Evolutionary conservation across 352 stramenopile genomes (phyloP), one percentile per base, ranked within the genome.

Genomic region (Phytophthora lateralis): DNA sequence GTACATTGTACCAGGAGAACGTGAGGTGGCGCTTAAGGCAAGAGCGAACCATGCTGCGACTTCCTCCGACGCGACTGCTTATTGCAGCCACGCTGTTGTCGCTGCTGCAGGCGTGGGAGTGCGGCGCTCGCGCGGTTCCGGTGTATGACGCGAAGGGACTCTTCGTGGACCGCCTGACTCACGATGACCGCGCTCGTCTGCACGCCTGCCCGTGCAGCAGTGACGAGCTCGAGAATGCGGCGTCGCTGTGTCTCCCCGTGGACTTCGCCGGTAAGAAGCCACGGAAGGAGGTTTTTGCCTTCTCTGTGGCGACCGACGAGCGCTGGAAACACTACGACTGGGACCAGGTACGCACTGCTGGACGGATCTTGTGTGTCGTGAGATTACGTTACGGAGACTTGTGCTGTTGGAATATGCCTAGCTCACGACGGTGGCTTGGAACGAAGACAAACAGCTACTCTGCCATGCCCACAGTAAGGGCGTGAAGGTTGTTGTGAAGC

Each of bases 401-500:
- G 30, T 24, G 38, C 1, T 18, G 38, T 44, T 44, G 26, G 26
- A 30, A 30, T 24, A 30, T 44, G 38, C n/a, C 17, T 30, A 89
- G 70, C 62, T 93, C 24, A 95, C 86, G 15, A 95, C 86, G 0
- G 76, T 95, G 26, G 86, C 86, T 27, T 95, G 86, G 86, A 93
- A 95, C 26, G 69, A 85, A 32, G 79, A 95, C 69, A 90, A 91
- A 63, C 68, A 88, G 20, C 60, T 95, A 57, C 73, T 95, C 8
- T 95, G 86, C 34, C 77, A 92, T 54, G 86, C 86, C 7, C 86
- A 95, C 63, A 81, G 64, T 46, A 86, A 89, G 30, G 78, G 78
- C 20, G 84, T 92, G 47, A 90, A 89, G 55, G 63, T 95, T 37
- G 84, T 93, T n/a, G 66, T 91, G 45, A 80, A 85, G 53, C 82